phyloP scores from a whole-genome alignment of 164 flowering plant genomes.

The Sextonia rubra region DNA sequence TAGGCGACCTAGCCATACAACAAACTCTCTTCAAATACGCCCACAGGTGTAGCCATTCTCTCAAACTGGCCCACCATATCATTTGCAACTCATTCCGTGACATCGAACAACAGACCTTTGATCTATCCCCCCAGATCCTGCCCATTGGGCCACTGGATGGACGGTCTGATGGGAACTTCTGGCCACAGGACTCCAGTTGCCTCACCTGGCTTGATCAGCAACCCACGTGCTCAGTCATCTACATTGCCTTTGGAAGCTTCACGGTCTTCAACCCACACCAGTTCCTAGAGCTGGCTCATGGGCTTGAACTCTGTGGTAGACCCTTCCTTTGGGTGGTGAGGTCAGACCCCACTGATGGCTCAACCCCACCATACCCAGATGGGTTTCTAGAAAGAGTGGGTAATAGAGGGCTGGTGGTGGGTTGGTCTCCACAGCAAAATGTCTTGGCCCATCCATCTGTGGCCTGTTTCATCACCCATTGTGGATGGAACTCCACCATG shows the following conservation, averaged over 20 bases:
- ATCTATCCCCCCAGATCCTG: background rate
- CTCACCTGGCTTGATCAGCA: conserved; percentile 4
- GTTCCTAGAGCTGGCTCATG: background rate
- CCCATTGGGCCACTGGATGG: background rate
- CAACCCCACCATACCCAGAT: background rate
- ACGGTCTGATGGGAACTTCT: background rate
- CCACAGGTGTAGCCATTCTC: conserved; percentile 3
- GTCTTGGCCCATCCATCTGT: conserved; percentile 23
- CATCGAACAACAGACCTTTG: conserved; percentile 20
- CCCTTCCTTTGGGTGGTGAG: conserved; percentile 1
- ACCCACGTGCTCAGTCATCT: background rate
- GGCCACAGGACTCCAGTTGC: conserved; percentile 8
- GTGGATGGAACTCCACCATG: conserved; percentile 23
- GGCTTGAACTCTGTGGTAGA: background rate
- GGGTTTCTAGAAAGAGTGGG: conserved; percentile 6
- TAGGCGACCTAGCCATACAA: background rate
- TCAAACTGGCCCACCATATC: conserved; percentile 15
- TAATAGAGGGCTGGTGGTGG: background rate
- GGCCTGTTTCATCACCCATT: conserved; percentile 17
- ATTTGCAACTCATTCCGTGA: conserved; percentile 39
- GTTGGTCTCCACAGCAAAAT: conserved; percentile 20
- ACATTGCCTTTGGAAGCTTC: background rate
- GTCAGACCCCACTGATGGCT: conserved; percentile 1
- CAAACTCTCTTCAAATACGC: conserved; percentile 9
- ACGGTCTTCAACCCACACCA: background rate